Percentiles rank a stretch among this genome's conserved stretches.
phyloP scores from a whole-genome alignment of 2,329 filamentous ascomycete species.

The Dactylonectria macrodidyma region DNA sequence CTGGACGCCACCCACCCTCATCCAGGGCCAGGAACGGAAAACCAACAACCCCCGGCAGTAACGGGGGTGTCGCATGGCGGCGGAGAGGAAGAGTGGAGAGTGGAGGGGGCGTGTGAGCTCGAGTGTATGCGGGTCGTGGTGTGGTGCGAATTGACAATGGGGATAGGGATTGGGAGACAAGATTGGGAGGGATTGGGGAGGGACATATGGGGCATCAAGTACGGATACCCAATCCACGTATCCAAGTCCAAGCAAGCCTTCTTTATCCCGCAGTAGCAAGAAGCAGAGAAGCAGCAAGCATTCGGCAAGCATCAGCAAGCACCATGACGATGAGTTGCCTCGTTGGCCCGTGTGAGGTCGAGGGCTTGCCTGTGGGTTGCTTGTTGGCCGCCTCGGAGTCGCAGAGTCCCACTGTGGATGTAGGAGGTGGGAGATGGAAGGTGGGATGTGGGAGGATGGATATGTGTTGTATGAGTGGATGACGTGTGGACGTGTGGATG shows the following conservation, averaged over 20 bases:
- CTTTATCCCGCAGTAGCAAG: slow-evolving; percentile 52
- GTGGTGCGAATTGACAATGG: slow-evolving; percentile 45
- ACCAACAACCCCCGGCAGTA: slow-evolving; percentile 26
- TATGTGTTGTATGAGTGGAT: not conserved
- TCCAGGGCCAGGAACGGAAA: slow-evolving; percentile 43
- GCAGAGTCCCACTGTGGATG: slow-evolving; percentile 50
- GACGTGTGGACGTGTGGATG: slow-evolving; percentile 23
- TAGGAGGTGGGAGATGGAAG: not conserved
- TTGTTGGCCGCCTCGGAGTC: slow-evolving; percentile 44
- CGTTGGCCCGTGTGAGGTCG: slow-evolving; percentile 47
- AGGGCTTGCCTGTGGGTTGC: slow-evolving; percentile 47
- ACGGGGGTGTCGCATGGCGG: slow-evolving; percentile 45
- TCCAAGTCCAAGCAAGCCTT: slow-evolving; percentile 47
- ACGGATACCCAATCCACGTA: slow-evolving; percentile 59
- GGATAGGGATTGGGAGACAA: slow-evolving; percentile 19
- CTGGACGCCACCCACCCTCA: slow-evolving; percentile 11
- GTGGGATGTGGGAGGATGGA: not conserved
- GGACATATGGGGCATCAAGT: slow-evolving; percentile 54
- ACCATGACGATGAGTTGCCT: slow-evolving; percentile 45
- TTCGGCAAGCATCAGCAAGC: slow-evolving; percentile 31
- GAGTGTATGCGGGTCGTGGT: slow-evolving; percentile 42
- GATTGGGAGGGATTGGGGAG: slow-evolving; percentile 6
- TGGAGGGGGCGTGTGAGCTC: slow-evolving; percentile 35
- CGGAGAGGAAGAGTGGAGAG: slow-evolving; percentile 24
- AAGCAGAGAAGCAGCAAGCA: slow-evolving; percentile 28